Conservation (phyloP, 2,329 filamentous ascomycete species). For the Conoideocrella luteorostrata region DNA sequence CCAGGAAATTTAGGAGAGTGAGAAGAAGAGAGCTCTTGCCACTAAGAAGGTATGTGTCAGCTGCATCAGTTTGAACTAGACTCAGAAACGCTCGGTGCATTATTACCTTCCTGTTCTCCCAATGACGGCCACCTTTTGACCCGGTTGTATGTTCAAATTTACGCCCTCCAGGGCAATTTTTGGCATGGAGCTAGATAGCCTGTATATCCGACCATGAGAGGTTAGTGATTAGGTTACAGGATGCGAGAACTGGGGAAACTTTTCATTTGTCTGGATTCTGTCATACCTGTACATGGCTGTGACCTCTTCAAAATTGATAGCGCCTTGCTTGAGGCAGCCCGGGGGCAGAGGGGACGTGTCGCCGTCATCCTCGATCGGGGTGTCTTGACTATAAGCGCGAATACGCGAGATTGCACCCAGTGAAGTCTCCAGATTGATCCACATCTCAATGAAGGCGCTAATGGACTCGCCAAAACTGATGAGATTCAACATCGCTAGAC, state of each 20-base stretch:
- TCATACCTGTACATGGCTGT: background rate
- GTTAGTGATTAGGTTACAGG: background rate
- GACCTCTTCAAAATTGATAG: background rate
- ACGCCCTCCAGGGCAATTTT: slow-evolving; percentile 8
- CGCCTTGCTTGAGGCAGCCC: background rate
- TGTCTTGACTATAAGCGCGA: background rate
- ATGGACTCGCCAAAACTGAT: background rate
- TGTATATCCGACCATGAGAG: background rate
- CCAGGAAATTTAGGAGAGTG: background rate
- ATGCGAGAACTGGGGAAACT: too few relatives aligned
- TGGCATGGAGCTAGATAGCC: background rate
- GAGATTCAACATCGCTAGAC: background rate
- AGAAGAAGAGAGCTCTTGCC: slow-evolving; percentile 16
- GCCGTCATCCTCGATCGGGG: background rate
- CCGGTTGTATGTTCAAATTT: slow-evolving; percentile 10
- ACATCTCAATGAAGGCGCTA: background rate
- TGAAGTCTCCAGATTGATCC: background rate
- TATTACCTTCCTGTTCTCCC: slow-evolving; percentile 13
- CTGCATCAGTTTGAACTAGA: too few relatives aligned
- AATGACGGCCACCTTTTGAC: slow-evolving; percentile 14
- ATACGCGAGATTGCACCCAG: background rate
- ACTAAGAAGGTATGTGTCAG: slow-evolving; percentile 4
- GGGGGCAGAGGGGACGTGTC: background rate
- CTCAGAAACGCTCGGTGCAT: background rate
- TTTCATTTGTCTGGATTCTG: too few relatives aligned